A percentile compares a stretch with the other conserved stretches of the same genome.
These are phyloP conservation scores for Xylaria sp. DNA, from an alignment of 2,329 filamentous ascomycete species.

Conservation along the genomic window DNA sequence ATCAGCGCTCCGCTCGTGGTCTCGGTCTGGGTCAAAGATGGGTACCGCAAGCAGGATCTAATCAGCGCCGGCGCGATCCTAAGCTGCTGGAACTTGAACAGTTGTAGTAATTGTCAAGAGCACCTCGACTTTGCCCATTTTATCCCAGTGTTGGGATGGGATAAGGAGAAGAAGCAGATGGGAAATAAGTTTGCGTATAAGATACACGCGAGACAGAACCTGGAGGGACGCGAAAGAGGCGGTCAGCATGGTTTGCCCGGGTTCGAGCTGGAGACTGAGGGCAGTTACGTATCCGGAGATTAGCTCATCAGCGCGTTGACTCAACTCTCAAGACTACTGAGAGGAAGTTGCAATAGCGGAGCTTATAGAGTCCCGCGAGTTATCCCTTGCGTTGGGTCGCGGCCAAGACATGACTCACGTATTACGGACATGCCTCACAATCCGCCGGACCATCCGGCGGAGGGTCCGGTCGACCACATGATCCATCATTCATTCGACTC, in stretches of 20 bases:
- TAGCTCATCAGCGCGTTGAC: too few species aligned
- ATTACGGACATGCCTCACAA: background rate
- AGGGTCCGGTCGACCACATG: background rate
- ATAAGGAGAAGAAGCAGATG: background rate
- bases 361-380: too few species aligned
- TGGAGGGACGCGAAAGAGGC: background rate
- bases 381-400: background rate
- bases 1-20: slow-evolving; percentile 21
- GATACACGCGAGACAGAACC: slow-evolving; percentile 12
- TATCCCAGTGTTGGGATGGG: slow-evolving; percentile 20
- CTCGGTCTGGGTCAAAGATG: slow-evolving; percentile 12
- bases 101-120: slow-evolving; percentile 18
- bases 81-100: slow-evolving; percentile 20
- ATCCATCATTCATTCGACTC: background rate
- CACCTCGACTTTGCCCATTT: slow-evolving; percentile 20
- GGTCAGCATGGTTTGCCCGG: background rate
- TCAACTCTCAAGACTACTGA: too few species aligned
- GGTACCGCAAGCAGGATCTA: background rate
- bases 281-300: background rate
- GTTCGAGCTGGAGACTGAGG: slow-evolving; percentile 15
- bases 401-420: background rate
- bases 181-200: slow-evolving; percentile 8
- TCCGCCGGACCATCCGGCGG: background rate
- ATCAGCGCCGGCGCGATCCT: slow-evolving; percentile 22
- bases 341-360: too few species aligned